phyloP scores from a whole-genome alignment of 768 basidiomycete genomes.

The Strobilomyces dryophilus region DNA sequence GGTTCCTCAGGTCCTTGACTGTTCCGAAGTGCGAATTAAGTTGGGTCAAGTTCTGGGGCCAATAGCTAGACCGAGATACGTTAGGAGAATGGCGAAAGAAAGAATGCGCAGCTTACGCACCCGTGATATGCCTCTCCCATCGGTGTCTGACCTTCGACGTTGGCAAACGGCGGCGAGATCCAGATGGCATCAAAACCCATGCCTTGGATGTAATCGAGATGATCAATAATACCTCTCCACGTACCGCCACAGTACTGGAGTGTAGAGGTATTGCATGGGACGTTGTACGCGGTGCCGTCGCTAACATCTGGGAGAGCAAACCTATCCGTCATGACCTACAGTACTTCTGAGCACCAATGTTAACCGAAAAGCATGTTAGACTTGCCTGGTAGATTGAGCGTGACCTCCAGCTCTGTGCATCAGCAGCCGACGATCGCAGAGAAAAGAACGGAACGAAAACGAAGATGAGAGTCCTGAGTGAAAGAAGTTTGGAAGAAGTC shows the following conservation, averaged over 20 bases:
- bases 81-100: background rate
- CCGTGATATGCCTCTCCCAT: constrained; percentile 59
- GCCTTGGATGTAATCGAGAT: constrained; percentile 59
- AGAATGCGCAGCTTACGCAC: constrained; percentile 17
- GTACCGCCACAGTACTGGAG: constrained; percentile 57
- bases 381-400: constrained; percentile 53
- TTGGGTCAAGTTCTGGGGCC: constrained; percentile 43
- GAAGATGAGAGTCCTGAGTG: constrained; percentile 9
- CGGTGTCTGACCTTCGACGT: constrained; percentile 44
- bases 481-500: constrained; percentile 7
- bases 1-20: constrained; percentile 45
- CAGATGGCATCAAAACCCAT: constrained; percentile 62
- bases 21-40: constrained; percentile 55
- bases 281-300: constrained; percentile 23
- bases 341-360: background rate
- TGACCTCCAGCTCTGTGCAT: constrained; percentile 46
- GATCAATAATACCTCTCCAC: constrained; percentile 46
- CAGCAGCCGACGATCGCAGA: constrained; percentile 29
- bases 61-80: constrained; percentile 36
- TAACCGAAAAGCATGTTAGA: background rate
- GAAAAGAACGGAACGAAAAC: constrained; percentile 1
- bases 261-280: constrained; percentile 42
- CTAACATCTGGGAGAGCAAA: constrained; percentile 47
- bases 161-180: constrained; percentile 53
- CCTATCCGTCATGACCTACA: constrained; percentile 52